Conservation (phyloP, 2,329 filamentous ascomycete genomes). For the Penicillium sp. region DNA sequence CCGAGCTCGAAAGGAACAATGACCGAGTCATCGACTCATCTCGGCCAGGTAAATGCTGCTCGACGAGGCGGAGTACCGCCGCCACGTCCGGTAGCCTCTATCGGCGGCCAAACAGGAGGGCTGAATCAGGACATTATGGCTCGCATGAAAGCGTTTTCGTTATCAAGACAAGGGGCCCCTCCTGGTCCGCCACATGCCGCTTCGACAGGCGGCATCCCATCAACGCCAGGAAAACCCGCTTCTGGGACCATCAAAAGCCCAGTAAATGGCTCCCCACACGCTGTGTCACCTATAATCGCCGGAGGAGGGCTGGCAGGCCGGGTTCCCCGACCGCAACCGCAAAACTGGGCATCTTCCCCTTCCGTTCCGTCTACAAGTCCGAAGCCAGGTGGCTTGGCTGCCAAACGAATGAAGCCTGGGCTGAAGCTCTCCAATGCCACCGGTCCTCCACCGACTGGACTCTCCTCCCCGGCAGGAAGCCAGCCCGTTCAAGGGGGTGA, state of each 20-base stretch:
- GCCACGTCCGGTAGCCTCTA: constrained; percentile 27
- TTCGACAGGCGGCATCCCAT: constrained; percentile 34
- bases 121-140: constrained; percentile 63
- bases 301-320: constrained; percentile 29
- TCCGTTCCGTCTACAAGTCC: constrained; percentile 34
- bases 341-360: constrained; percentile 33
- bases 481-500: constrained; percentile 16
- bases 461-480: constrained; percentile 26
- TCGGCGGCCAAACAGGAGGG: constrained; percentile 44
- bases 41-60: constrained; percentile 70
- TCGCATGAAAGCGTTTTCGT: constrained; percentile 66
- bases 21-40: constrained; percentile 67
- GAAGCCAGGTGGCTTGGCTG: constrained; percentile 44
- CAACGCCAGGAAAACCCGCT: constrained; percentile 12
- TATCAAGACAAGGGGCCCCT: constrained; percentile 60
- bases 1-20: constrained; percentile 10
- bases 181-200: constrained; percentile 27
- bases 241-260: constrained; percentile 11
- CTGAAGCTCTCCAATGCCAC: constrained; percentile 49
- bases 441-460: constrained; percentile 46
- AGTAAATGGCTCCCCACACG: constrained; percentile 10
- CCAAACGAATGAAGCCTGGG: constrained; percentile 45
- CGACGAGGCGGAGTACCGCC: constrained; percentile 41
- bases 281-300: constrained; percentile 22
- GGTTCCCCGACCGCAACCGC: constrained; percentile 27